Conservation (phyloP, 169 alveolate genomes). For the Eimeria necatrix region DNA sequence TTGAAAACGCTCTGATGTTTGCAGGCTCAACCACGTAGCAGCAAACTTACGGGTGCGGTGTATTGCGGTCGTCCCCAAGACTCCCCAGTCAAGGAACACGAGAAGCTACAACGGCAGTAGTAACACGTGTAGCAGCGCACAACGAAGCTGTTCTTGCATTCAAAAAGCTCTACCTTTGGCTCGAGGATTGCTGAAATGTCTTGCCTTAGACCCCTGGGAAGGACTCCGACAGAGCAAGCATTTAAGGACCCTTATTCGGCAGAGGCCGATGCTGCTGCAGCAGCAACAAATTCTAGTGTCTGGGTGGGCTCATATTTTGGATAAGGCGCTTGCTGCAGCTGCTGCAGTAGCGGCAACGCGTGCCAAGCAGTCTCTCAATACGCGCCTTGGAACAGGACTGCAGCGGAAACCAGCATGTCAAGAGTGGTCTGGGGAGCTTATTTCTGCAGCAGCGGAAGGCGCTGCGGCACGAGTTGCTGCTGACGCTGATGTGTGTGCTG, state of each 20-base stretch:
- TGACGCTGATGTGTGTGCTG: slow-evolving; percentile 28
- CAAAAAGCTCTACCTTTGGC: not conserved
- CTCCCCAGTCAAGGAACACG: not conserved
- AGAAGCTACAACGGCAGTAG: slow-evolving; percentile 14
- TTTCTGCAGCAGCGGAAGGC: slow-evolving; percentile 1
- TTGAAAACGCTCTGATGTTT: not conserved
- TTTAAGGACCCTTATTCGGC: slow-evolving; percentile 30
- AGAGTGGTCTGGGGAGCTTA: slow-evolving; percentile 3
- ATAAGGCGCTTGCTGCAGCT: slow-evolving; percentile 45
- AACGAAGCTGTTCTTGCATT: not conserved
- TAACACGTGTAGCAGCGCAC: slow-evolving; percentile 22
- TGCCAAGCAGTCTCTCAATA: not conserved
- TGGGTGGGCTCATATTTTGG: slow-evolving; percentile 19
- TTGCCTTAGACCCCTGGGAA: slow-evolving; percentile 44
- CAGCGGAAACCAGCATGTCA: slow-evolving; percentile 16
- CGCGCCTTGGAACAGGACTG: not conserved
- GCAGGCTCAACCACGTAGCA: slow-evolving; percentile 39
- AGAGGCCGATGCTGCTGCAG: slow-evolving; percentile 52
- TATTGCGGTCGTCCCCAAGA: slow-evolving; percentile 18
- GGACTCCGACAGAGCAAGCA: not conserved
- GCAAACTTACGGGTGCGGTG: slow-evolving; percentile 48
- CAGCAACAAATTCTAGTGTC: slow-evolving; percentile 48
- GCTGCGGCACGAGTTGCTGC: slow-evolving; percentile 49
- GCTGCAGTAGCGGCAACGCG: slow-evolving; percentile 4
- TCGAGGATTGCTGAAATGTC: slow-evolving; percentile 59